Evolutionary conservation across 345 rosid genomes (phyloP), one percentile per base, ranked within the genome.

Genomic region (Populus nigra): DNA sequence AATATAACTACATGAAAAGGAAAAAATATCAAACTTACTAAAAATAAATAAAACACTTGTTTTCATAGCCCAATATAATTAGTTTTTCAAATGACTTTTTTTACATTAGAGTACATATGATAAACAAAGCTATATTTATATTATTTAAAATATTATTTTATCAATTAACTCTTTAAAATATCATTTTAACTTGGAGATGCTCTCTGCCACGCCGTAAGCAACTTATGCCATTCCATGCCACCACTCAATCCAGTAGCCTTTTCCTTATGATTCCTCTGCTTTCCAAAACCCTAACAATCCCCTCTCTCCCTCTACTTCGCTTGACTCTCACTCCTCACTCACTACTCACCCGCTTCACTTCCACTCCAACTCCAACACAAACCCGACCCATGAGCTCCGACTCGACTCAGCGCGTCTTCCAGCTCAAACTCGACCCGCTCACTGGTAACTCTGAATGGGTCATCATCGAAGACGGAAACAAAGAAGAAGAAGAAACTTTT

Each of bases 381-480:
- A 9, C 68, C 71, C 85, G 87, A 65, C 33, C 74, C 78, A 91
- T 91, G 94, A 82, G 81, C 77, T 84, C 88, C 59, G 79, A 74
- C 47, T 80, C 90, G 13, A 59, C 85, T 47, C 90, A 78, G 57
- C 83, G 84, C 49, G n/a, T 88, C 55, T 86, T 91, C 88, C 93
- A 89, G 82, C 90, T 89, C 77, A 91, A 81, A 70, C 76, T 83
- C 72, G 84, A 91, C 77, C 89, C 93, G 5, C 87, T 89, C 79
- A 86, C 93, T 53, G 94, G 94, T 11, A 83, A 87, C 73, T 87
- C 91, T 35, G 93, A 89, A 70, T 91, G 94, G 93, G 76, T 91
- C 72, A 79, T 91, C 87, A 86, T 89, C 78, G 89, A 91, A 23
- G 75, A 68, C 22, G 88, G 83, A 55, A 74, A 74, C 39, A 91